A percentile compares a stretch with the other conserved stretches of the same genome.
phyloP scores from a whole-genome alignment of 768 basidiomycete genomes.

The Mycena filopes region DNA sequence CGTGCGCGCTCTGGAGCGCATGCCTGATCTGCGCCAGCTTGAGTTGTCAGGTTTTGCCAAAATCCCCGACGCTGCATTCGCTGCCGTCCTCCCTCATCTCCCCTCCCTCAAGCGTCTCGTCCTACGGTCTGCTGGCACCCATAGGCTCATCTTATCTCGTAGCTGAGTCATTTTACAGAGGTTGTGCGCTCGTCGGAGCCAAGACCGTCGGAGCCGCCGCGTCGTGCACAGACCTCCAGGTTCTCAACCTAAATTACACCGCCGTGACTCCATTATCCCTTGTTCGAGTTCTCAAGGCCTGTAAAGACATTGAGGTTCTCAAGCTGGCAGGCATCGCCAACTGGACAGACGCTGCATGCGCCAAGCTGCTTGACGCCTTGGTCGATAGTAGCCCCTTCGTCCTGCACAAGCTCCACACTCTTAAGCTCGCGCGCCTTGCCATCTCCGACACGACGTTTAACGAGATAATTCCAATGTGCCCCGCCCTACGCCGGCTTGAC shows the following conservation, averaged over 20 bases:
- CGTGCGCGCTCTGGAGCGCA: slow-evolving; percentile 53
- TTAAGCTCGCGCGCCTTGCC: slow-evolving; percentile 68
- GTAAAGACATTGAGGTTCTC: slow-evolving; percentile 59
- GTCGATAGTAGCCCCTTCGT: slow-evolving; percentile 32
- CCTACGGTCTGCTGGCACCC: slow-evolving; percentile 57
- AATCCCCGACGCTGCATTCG: slow-evolving; percentile 62
- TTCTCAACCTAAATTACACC: slow-evolving; percentile 72
- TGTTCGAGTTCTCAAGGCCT: slow-evolving; percentile 51
- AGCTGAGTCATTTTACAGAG: slow-evolving; percentile 50
- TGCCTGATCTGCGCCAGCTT: slow-evolving; percentile 57
- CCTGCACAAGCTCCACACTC: slow-evolving; percentile 55
- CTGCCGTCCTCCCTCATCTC: slow-evolving; percentile 57
- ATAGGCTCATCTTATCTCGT: slow-evolving; percentile 2
- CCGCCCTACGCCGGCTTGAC: slow-evolving; percentile 65
- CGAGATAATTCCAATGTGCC: slow-evolving; percentile 55
- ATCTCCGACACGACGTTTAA: slow-evolving; percentile 62
- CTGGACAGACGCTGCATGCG: slow-evolving; percentile 70
- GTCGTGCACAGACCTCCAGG: slow-evolving; percentile 54
- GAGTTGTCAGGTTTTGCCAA: slow-evolving; percentile 64
- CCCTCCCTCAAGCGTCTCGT: slow-evolving; percentile 57
- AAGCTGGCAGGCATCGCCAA: slow-evolving; percentile 72
- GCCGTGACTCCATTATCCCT: slow-evolving; percentile 61
- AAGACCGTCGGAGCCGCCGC: slow-evolving; percentile 56
- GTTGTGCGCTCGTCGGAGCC: slow-evolving; percentile 66
- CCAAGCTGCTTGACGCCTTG: slow-evolving; percentile 50